Conservation (phyloP, 176 grass and related monocot genomes). For the Microstegium vimineum region DNA sequence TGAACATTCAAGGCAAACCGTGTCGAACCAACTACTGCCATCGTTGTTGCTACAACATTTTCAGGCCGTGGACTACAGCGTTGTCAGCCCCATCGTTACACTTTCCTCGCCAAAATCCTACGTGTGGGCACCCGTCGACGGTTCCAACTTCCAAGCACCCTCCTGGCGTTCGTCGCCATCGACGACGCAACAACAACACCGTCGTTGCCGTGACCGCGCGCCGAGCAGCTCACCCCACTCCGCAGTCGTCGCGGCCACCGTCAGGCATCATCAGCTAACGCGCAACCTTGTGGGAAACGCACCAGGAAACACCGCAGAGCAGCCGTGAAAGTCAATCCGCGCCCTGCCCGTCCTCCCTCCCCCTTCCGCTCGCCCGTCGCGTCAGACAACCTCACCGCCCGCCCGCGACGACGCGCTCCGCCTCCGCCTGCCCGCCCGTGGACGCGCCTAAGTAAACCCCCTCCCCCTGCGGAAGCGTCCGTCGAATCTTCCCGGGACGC, state of each 20-base stretch:
- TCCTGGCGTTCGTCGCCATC: background rate
- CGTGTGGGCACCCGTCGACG: background rate
- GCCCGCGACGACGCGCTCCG: slow-evolving; percentile 9
- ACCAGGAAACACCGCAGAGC: background rate
- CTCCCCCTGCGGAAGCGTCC: background rate
- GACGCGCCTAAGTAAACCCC: slow-evolving; percentile 19
- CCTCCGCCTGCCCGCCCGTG: background rate
- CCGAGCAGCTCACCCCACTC: background rate
- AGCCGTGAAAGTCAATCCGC: slow-evolving; percentile 5
- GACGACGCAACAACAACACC: background rate
- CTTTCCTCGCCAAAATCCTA: background rate
- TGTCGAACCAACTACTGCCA: background rate
- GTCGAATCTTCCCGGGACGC: slow-evolving; percentile 1
- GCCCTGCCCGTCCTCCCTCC: background rate
- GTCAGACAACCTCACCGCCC: slow-evolving; percentile 21
- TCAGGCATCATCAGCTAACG: background rate
- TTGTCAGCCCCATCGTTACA: background rate
- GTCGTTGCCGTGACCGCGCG: background rate
- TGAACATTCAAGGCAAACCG: background rate
- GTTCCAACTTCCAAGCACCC: background rate
- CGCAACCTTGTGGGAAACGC: background rate
- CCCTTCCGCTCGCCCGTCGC: background rate
- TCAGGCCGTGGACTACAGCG: background rate
- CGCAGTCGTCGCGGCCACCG: background rate
- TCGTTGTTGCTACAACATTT: background rate